phyloP scores from a whole-genome alignment of 345 rosid species.

The Populus tremula region DNA sequence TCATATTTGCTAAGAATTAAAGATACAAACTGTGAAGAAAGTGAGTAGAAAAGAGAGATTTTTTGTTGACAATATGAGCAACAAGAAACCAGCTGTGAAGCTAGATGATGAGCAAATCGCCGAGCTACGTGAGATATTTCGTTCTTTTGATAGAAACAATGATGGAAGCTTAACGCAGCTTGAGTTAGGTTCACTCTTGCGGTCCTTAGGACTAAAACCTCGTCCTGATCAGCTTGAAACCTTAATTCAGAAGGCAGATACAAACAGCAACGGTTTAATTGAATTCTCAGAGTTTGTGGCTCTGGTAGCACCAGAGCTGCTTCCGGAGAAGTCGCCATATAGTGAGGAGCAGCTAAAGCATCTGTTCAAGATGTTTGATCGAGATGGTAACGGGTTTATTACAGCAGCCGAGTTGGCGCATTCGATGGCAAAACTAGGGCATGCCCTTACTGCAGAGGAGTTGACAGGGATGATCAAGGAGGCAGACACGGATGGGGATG shows the following conservation, averaged over 20 bases:
- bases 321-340: slow-evolving; percentile 64
- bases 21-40: neutral
- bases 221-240: slow-evolving; percentile 71
- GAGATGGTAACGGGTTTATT: slow-evolving; percentile 48
- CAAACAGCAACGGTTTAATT: slow-evolving; percentile 75
- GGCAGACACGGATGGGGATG: slow-evolving; percentile 92
- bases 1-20: neutral
- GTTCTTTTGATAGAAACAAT: slow-evolving; percentile 77
- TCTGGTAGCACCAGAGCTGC: slow-evolving; percentile 73
- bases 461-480: slow-evolving; percentile 92
- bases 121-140: slow-evolving; percentile 75
- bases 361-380: slow-evolving; percentile 42
- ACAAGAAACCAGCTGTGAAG: slow-evolving; percentile 24
- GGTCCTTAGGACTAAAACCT: slow-evolving; percentile 72
- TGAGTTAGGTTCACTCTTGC: slow-evolving; percentile 80
- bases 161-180: slow-evolving; percentile 89
- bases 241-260: slow-evolving; percentile 67
- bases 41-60: neutral
- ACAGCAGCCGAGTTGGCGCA: slow-evolving; percentile 48
- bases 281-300: slow-evolving; percentile 84
- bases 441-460: slow-evolving; percentile 56
- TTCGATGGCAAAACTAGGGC: slow-evolving; percentile 48
- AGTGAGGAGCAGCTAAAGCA: slow-evolving; percentile 47
- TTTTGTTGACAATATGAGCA: slow-evolving; percentile 1
- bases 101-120: slow-evolving; percentile 73